phyloP scores from a whole-genome alignment of 805 yeast species.

The Candida sonorensis region DNA sequence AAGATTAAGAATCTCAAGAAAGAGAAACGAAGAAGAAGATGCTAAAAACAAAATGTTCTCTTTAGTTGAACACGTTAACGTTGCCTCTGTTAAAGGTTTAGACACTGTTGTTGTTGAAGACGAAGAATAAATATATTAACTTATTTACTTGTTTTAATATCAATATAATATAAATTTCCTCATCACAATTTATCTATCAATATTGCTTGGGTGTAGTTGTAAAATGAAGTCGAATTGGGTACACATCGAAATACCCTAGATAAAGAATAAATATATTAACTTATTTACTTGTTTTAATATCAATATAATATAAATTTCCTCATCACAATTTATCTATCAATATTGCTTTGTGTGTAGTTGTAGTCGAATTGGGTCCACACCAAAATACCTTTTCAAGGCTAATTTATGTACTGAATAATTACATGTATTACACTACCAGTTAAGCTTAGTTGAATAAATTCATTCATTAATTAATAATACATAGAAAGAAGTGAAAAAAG shows the following conservation, averaged over 20 bases:
- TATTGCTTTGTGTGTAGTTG: too few species aligned
- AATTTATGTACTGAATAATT: too few species aligned
- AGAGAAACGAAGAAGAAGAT: conserved; percentile 99
- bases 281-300: neutral
- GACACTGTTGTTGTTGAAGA: conserved; percentile 94
- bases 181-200: too few species aligned
- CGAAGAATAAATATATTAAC: conserved; percentile 31
- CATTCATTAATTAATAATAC: neutral
- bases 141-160: neutral
- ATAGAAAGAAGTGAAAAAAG: neutral
- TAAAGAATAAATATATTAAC: conserved; percentile 31
- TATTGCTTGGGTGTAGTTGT: too few species aligned
- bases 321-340: too few species aligned
- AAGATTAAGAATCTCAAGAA: conserved; percentile 93
- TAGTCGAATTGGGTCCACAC: too few species aligned
- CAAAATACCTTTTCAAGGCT: too few species aligned
- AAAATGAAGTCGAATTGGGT: too few species aligned
- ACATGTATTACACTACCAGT: too few species aligned
- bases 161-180: neutral
- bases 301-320: neutral
- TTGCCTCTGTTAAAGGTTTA: conserved; percentile 94
- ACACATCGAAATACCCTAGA: too few species aligned
- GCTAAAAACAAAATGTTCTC: conserved; percentile 97
- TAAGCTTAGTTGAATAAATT: too few species aligned
- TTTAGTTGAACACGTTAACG: conserved; percentile 94